Percentiles rank a stretch among this genome's conserved stretches.
These are phyloP conservation scores for Leccinum variabile DNA, from an alignment of 1,284 basidiomycete genomes.

Conservation along the genomic window DNA sequence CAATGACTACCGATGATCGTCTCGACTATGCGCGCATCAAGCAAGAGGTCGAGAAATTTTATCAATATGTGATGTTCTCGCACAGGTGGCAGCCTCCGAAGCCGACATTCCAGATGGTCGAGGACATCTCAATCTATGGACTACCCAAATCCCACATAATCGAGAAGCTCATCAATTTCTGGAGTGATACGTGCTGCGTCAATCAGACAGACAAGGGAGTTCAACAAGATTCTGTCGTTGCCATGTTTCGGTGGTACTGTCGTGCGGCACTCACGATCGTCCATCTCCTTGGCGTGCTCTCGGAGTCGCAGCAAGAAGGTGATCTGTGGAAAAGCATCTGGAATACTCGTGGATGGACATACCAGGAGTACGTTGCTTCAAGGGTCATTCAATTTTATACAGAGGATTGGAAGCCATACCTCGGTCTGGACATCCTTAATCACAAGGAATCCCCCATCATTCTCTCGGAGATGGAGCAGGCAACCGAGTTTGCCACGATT, in stretches of 20 bases:
- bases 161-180: background rate
- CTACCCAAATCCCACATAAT: background rate
- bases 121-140: background rate
- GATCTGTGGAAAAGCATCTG: background rate
- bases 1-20: background rate
- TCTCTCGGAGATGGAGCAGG: background rate
- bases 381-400: background rate
- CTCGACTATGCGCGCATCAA: background rate
- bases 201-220: too few relatives aligned
- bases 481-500: background rate
- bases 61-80: background rate
- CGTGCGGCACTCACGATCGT: background rate
- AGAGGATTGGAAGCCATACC: background rate
- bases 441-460: background rate
- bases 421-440: background rate
- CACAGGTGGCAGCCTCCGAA: background rate
- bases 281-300: background rate
- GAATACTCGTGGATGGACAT: background rate
- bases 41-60: background rate
- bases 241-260: background rate
- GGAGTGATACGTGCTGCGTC: too few relatives aligned
- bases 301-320: background rate
- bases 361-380: background rate
- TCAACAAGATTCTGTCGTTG: background rate
- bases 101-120: background rate